phyloP scores from a whole-genome alignment of 495 filamentous ascomycete species.

The Lepraria neglecta region DNA sequence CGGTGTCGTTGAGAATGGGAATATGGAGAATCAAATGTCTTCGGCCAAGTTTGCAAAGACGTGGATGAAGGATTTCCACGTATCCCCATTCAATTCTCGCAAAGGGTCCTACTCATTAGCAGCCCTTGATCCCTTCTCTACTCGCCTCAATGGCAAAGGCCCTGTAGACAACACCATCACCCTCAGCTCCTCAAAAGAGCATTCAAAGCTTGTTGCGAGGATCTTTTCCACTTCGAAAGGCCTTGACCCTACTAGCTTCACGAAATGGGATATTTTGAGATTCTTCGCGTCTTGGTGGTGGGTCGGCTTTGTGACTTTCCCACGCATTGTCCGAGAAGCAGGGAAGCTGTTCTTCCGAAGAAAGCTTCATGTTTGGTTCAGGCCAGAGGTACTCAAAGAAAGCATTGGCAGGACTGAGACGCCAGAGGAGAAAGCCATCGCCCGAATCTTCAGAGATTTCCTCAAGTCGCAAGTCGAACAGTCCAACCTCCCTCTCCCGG shows the following conservation, averaged over 20 bases:
- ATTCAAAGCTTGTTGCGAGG: conserved; percentile 50
- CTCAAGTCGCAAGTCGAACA: conserved; percentile 42
- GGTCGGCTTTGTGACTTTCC: conserved; percentile 57
- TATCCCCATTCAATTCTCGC: conserved; percentile 67
- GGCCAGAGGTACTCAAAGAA: conserved; percentile 48
- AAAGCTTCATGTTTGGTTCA: conserved; percentile 51
- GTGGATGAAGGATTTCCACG: conserved; percentile 67
- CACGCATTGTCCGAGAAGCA: conserved; percentile 55
- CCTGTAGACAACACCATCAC: conserved; percentile 50
- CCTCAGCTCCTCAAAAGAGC: conserved; percentile 48
- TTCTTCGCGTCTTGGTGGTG: conserved; percentile 56
- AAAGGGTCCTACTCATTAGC: conserved; percentile 52
- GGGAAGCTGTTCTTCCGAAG: conserved; percentile 45
- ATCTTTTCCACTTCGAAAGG: conserved; percentile 44
- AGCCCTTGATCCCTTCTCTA: conserved; percentile 49
- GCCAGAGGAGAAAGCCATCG: conserved; percentile 40
- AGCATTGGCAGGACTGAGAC: conserved; percentile 47
- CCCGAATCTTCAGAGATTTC: conserved; percentile 47
- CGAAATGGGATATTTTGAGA: conserved; percentile 33
- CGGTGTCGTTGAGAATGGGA: neutral
- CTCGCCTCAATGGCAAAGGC: conserved; percentile 23
- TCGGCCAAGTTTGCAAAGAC: conserved; percentile 35
- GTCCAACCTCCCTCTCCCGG: conserved; percentile 33
- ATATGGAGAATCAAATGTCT: neutral
- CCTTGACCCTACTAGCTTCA: conserved; percentile 44